Conservation (phyloP, 495 filamentous ascomycete genomes). For the Xylaria bambusicola region DNA sequence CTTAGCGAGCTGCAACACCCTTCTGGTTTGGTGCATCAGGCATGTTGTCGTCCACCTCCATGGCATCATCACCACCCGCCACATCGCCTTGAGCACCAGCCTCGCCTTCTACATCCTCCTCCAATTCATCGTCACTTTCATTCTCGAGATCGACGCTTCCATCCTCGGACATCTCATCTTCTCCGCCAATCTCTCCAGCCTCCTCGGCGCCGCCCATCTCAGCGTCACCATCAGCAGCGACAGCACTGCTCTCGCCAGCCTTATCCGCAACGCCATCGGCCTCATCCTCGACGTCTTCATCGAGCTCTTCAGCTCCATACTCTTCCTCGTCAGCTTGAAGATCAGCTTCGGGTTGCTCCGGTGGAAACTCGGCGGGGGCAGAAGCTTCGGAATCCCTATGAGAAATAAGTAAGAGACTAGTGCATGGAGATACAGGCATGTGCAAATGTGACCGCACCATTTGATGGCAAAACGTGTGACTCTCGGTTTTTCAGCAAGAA, state of each 20-base stretch:
- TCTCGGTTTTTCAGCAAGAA: slow-evolving; percentile 94
- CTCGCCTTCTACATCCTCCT: slow-evolving; percentile 79
- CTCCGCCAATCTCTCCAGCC: slow-evolving; percentile 50
- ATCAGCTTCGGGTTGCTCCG: slow-evolving; percentile 96
- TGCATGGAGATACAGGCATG: background rate
- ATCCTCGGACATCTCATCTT: slow-evolving; percentile 81
- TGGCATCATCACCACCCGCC: slow-evolving; percentile 66
- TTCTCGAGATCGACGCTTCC: slow-evolving; percentile 95
- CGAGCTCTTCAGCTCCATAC: slow-evolving; percentile 85
- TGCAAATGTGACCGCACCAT: slow-evolving; percentile 62
- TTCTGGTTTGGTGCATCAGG: slow-evolving; percentile 25
- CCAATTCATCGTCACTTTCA: slow-evolving; percentile 80
- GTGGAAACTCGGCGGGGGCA: slow-evolving; percentile 92
- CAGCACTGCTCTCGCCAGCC: slow-evolving; percentile 43
- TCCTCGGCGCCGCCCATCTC: slow-evolving; percentile 80
- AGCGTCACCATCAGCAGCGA: slow-evolving; percentile 64
- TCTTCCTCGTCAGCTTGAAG: slow-evolving; percentile 78
- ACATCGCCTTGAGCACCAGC: slow-evolving; percentile 71
- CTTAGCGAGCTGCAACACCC: slow-evolving; percentile 10
- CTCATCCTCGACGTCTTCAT: slow-evolving; percentile 61
- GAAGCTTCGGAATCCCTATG: slow-evolving; percentile 92
- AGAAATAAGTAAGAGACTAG: slow-evolving; percentile 24
- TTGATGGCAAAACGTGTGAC: slow-evolving; percentile 99
- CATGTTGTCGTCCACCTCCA: slow-evolving; percentile 69
- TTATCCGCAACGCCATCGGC: slow-evolving; percentile 46